Percentiles rank a stretch among this genome's conserved stretches.
phyloP scores from a whole-genome alignment of 768 basidiomycete genomes.

The Podaxis sp. region DNA sequence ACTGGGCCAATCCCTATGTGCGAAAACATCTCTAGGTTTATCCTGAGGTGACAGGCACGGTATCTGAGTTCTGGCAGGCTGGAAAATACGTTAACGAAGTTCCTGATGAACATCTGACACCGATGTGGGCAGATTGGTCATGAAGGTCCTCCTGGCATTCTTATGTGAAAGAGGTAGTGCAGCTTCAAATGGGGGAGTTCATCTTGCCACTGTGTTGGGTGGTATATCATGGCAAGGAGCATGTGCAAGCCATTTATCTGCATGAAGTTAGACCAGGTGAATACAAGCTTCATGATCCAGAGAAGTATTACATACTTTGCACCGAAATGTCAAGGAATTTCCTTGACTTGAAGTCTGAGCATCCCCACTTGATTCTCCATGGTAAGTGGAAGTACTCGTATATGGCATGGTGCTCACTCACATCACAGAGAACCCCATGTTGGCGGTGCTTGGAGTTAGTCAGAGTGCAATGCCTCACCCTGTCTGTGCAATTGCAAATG shows the following conservation, averaged over 20 bases:
- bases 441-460: no score
- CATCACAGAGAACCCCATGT: no score
- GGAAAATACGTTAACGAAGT: slow-evolving; percentile 24
- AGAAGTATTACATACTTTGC: no score
- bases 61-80: slow-evolving; percentile 27
- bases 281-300: no score
- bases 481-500: slow-evolving; percentile 14
- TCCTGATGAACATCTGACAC: slow-evolving; percentile 14
- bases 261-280: no score
- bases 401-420: no score
- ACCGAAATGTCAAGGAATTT: no score
- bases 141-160: slow-evolving; percentile 17
- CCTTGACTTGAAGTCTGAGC: no score
- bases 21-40: slow-evolving; percentile 21
- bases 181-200: slow-evolving; percentile 15
- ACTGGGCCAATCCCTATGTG: slow-evolving; percentile 27
- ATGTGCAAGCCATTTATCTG: no score
- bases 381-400: no score
- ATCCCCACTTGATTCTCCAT: no score
- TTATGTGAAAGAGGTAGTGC: slow-evolving; percentile 24
- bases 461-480: slow-evolving; percentile 1
- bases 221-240: slow-evolving; percentile 1
- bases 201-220: slow-evolving; percentile 24
- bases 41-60: slow-evolving; percentile 20
- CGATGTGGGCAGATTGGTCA: slow-evolving; percentile 28